These are phyloP conservation scores for Erodium moschatum DNA, from an alignment of 441 rosid species.

Conservation along the genomic window DNA sequence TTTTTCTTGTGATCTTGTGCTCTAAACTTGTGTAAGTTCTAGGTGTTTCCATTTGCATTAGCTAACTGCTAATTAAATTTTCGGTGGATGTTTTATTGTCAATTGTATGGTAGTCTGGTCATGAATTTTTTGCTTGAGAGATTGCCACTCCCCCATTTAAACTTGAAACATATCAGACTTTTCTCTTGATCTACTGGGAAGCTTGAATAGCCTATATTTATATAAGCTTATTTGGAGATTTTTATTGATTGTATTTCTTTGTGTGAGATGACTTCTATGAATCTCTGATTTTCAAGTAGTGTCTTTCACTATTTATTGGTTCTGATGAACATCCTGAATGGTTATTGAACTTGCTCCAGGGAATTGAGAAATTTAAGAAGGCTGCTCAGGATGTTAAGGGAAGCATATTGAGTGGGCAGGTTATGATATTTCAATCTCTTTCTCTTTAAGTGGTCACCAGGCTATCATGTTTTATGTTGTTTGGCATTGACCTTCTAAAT, in stretches of 20 bases:
- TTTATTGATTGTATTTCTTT: background rate
- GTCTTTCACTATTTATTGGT: background rate
- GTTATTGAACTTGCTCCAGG: conserved; percentile 37
- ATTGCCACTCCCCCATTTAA: background rate
- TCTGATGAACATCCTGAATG: conserved; percentile 5
- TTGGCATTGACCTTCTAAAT: background rate
- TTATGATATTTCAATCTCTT: conserved; percentile 19
- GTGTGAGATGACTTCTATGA: background rate
- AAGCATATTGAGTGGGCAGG: conserved; percentile 70
- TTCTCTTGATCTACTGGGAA: background rate
- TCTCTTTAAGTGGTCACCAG: background rate
- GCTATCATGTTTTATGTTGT: background rate
- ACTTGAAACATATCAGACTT: background rate
- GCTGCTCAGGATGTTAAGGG: conserved; percentile 78
- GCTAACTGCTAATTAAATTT: background rate
- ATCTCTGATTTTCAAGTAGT: background rate
- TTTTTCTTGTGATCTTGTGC: background rate
- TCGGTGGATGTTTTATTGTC: background rate
- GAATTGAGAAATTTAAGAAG: conserved; percentile 90
- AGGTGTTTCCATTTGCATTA: background rate
- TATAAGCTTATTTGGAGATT: background rate
- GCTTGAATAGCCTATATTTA: background rate
- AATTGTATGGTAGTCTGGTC: background rate
- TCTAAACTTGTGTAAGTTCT: background rate
- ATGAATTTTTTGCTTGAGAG: background rate